Percentiles rank a stretch among this genome's conserved stretches.
Conservation (phyloP, 2,329 filamentous ascomycete genomes). For the Verticillium tricorpus region DNA sequence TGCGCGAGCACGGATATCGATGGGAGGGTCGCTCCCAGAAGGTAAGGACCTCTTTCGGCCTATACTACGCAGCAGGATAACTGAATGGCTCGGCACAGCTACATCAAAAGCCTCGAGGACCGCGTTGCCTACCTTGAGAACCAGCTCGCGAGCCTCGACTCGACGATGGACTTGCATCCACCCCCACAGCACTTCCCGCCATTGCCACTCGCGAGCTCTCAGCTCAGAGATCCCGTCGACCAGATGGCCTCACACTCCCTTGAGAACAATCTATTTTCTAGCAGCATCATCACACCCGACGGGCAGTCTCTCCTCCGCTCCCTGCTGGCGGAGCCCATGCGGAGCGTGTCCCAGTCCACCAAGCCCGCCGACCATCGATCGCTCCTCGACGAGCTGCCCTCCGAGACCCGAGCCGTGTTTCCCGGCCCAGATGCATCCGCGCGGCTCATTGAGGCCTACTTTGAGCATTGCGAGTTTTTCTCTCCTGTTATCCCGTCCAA, state of each 20-base stretch:
- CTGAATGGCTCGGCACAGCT: constrained; percentile 8
- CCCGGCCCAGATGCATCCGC: constrained; percentile 6
- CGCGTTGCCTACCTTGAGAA: constrained; percentile 18
- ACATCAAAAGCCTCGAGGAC: constrained; percentile 20
- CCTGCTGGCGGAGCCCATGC: constrained; percentile 6
- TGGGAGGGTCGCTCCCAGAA: constrained; percentile 9
- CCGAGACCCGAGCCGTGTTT: constrained; percentile 6
- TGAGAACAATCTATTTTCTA: neutral
- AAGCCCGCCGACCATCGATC: constrained; percentile 5
- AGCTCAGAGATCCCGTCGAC: neutral
- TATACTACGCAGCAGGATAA: neutral
- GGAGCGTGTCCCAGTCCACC: neutral
- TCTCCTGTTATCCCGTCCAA: constrained; percentile 17
- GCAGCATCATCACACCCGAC: neutral
- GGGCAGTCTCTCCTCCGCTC: constrained; percentile 7
- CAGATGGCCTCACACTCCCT: neutral
- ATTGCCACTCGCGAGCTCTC: neutral
- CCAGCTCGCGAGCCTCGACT: constrained; percentile 3
- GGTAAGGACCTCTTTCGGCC: neutral
- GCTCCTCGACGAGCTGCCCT: constrained; percentile 12
- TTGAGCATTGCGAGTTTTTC: constrained; percentile 23
- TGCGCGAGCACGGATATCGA: constrained; percentile 12
- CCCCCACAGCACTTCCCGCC: neutral
- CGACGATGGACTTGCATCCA: neutral
- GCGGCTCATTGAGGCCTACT: constrained; percentile 17